Base-by-base conservation (phyloP, 768 basidiomycete genomes). In the Leucocoprinus sp. region DNA sequence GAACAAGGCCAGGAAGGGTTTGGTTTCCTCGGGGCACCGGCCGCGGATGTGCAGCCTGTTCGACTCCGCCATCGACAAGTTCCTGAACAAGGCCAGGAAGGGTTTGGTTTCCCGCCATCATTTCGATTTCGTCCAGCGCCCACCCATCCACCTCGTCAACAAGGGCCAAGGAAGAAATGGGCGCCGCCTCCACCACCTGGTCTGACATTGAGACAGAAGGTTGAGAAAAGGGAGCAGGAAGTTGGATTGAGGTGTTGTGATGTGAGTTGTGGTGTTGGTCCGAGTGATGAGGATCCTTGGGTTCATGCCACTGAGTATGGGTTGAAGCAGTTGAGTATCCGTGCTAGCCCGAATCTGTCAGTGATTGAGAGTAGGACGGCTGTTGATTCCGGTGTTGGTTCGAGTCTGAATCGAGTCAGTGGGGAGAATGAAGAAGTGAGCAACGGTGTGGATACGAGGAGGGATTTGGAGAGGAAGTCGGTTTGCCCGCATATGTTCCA, bases 201-300 rank as follows among this genome's bases (percentile, higher is more conserved):
- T 0, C 71, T 70, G 26, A 84, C 84, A 5, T 62, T 88, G 35
- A 81, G 87, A 21, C 77, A 88, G 58, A 74, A 79, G 5, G 68
- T 90, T 14, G 87, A 90, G 60, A 71, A 74, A 48, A 70, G 75
- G 45, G 87, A 89, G 60, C 74, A 80, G 17, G 83, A 85, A 57
- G 71, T 75, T 17, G 86, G 84, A 0, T 56, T 86, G 54, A 69
- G 87, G 39, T 90, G 87, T 58, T 75, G 66, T 29, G 86, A 88
- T 54, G 62, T 78, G 22, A 78, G 76, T 49, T 90, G 87, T 59
- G 84, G 83, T 2, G 58, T 87, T 22, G 87, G 84, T 0, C 84
- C 84, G 5, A 78, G 76, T 11, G 84, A 86, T 46, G 84, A 85
- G 12, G 82, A 84, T 34, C 83, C 83, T 11, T 62, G 62, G 35